Base-by-base conservation (phyloP, 202 grass and related monocot genomes). In the Eragrostis tef region DNA sequence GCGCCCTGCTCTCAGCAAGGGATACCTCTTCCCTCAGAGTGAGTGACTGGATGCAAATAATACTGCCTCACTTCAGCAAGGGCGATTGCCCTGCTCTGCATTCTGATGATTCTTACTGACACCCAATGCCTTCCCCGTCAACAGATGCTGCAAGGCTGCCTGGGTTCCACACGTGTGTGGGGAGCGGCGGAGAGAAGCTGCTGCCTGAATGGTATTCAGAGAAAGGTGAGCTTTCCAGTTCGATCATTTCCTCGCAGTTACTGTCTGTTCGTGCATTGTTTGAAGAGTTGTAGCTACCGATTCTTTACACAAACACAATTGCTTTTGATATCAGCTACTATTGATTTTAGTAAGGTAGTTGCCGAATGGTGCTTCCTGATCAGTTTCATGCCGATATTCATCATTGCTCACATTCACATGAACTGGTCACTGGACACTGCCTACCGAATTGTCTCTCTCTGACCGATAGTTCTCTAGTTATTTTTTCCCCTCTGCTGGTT, bases 1-100 rank as follows among this genome's bases (percentile, higher is more conserved):
- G 80, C 92, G 95, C 16, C 95, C 96, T 7, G 92, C 96, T 0
- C 96, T 98, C 81, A 98, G 96, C 96, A 98, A 98, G 75, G 96
- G 68, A 3, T 98, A 95, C 83, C 90, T 98, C 82, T 95, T 93
- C 60, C 92, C 96, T 75, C 87, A 95, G 42, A 88, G 96, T 93
- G 93, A 75, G 86, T 42, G n/a, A 62, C 17, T 24, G 7, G 14
- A 46, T 16, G 43, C 66, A 56, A 47, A 6, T 1, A 4, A 61
- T 61, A 14, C 17, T 26, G 11, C 57, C 56, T 59, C 21, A 11
- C 20, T 25, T 59, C 10, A 25, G 56, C 53, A 5, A 22, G n/a
- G 53, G 53, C 3, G 1, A 57, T 22, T 9, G 22, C 9, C 56
- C 20, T 59, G 20, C 36, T 43, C 16, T 56, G 7, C 19, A 31